phyloP scores from a whole-genome alignment of 495 filamentous ascomycete genomes.

The Lophiostoma macrostomum region DNA sequence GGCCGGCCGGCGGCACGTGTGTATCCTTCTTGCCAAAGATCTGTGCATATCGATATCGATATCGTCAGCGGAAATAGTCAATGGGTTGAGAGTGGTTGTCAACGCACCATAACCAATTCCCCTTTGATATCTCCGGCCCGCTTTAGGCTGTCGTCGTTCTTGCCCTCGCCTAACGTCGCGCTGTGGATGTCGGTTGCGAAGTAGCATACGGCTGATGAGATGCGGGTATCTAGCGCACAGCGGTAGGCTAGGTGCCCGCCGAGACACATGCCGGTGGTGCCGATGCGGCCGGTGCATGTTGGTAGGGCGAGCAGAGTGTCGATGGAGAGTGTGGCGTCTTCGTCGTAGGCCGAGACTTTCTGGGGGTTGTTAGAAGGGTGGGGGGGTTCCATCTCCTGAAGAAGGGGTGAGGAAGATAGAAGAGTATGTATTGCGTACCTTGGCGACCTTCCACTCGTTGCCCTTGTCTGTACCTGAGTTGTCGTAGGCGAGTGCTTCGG shows the following conservation, averaged over 20 bases:
- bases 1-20: conserved; percentile 80
- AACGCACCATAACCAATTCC: conserved; percentile 71
- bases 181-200: conserved; percentile 91
- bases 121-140: conserved; percentile 71
- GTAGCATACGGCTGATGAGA: conserved; percentile 77
- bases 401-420: too few relatives aligned
- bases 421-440: conserved; percentile 53
- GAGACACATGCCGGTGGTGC: conserved; percentile 91
- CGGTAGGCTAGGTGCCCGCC: conserved; percentile 88
- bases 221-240: conserved; percentile 72
- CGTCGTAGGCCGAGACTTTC: conserved; percentile 86
- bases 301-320: conserved; percentile 67
- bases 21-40: conserved; percentile 88
- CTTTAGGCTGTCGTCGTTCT: conserved; percentile 63
- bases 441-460: conserved; percentile 80
- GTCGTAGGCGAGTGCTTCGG: conserved; percentile 81
- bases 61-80: too few relatives aligned
- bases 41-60: too few relatives aligned
- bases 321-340: conserved; percentile 73
- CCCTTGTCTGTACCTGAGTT: conserved; percentile 83
- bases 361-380: conserved; percentile 32
- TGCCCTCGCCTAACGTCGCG: conserved; percentile 66
- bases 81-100: too few relatives aligned
- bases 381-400: too few relatives aligned
- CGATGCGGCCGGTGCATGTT: conserved; percentile 82